Base-by-base conservation (phyloP, 768 basidiomycete species). In the Udeniomyces megalosporus region DNA sequence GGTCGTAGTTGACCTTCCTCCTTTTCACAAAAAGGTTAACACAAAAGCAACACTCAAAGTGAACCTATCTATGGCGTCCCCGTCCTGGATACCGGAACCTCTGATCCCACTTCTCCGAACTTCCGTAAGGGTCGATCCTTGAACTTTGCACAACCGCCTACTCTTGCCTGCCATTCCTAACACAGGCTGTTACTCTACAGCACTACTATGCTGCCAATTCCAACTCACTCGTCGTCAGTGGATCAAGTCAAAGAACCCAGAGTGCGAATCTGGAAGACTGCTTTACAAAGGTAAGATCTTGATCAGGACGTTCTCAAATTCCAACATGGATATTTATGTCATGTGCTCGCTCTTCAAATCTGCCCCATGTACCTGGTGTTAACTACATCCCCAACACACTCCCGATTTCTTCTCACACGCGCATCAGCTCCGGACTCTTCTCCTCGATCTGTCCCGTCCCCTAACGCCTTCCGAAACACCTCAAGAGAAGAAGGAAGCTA, bases 1-100 rank as follows among this genome's bases (percentile, higher is more conserved):
- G n/a, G n/a, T n/a, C n/a, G n/a, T n/a, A n/a, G n/a, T n/a, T 26
- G 1, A 3, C 10, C 55, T 46, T 4, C n/a, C 26, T 20, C 4
- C 5, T 24, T 20, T 29, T 28, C 1, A n/a, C 14, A 42, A 42
- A 42, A 42, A 52, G 32, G n/a, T 46, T 24, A 54, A 46, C 32
- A 54, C 52, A 4, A 52, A 61, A 53, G 60, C 60, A 22, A 61
- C 60, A 6, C 44, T 61, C n/a, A 52, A 44, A 4, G 51, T 61
- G 52, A 20, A 17, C 3, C 52, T 61, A 24, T 6, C 24, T 24
- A 31, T 52, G 29, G 60, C 60, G 6, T 45, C 42, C 14, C 55
- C 55, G 4, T 17, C 55, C 14, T 61, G 60, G 60, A 61, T 61
- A 22, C 50, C 52, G 3, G 15, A 52, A 52, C 4, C 42, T 24